Evolutionary conservation across 176 grass and related monocot species (phyloP).

Genomic region (Secale cereale): DNA sequence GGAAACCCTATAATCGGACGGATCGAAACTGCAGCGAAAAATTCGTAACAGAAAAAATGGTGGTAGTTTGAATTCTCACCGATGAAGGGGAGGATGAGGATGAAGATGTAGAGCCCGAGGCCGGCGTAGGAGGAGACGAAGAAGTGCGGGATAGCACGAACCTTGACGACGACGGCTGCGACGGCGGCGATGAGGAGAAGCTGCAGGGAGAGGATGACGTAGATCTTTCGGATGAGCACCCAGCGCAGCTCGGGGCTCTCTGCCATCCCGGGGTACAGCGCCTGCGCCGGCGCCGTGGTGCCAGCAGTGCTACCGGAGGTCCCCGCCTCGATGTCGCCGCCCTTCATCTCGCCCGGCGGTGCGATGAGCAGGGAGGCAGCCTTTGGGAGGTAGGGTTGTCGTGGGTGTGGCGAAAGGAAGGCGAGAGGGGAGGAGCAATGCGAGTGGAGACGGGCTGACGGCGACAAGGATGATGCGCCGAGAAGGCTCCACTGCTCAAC

Average conservation of each 20-base stretch:
- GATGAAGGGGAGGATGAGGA: constrained; percentile 63
- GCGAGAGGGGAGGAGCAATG: too few species aligned
- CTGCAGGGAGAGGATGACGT: constrained; percentile 67
- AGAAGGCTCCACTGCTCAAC: too few species aligned
- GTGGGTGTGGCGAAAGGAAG: too few species aligned
- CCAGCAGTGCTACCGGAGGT: too few species aligned
- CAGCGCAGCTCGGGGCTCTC: constrained; percentile 70
- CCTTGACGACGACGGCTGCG: constrained; percentile 57
- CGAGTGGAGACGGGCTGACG: background rate
- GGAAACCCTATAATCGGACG: background rate
- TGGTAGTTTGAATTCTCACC: background rate
- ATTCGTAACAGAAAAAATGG: background rate
- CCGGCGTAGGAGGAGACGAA: constrained; percentile 57
- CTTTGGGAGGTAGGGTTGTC: background rate
- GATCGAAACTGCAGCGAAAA: too few species aligned
- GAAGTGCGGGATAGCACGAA: constrained; percentile 65
- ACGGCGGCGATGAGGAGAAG: constrained; percentile 53
- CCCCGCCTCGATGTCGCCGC: background rate
- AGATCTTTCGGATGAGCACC: constrained; percentile 87
- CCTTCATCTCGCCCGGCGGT: constrained; percentile 15
- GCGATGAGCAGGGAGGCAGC: too few species aligned
- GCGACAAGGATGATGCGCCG: too few species aligned
- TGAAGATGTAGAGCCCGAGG: constrained; percentile 50
- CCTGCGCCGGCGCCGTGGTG: background rate
- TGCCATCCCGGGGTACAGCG: constrained; percentile 62